phyloP scores from a whole-genome alignment of 2,329 filamentous ascomycete genomes.

The Cadophora sp. region DNA sequence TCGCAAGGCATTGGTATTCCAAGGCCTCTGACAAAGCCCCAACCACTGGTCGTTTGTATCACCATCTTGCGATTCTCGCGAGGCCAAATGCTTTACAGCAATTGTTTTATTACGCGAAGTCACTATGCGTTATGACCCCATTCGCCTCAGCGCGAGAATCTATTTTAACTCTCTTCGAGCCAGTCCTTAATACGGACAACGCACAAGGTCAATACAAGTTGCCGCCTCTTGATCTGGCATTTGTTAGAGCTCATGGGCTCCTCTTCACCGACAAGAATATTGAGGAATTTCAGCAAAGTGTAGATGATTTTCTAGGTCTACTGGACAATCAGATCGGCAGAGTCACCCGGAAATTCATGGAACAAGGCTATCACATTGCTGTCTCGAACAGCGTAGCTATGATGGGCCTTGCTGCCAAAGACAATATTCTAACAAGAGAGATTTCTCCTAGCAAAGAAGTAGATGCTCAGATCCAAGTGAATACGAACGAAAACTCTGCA shows the following conservation, averaged over 20 bases:
- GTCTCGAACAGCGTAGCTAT: conserved; percentile 52
- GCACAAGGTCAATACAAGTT: conserved; percentile 49
- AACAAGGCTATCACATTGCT: conserved; percentile 62
- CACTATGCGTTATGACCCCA: conserved; percentile 62
- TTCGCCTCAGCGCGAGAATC: conserved; percentile 74
- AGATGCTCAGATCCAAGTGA: too few relatives aligned
- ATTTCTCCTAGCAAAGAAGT: not conserved
- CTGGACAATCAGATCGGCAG: conserved; percentile 64
- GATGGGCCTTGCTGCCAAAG: conserved; percentile 41
- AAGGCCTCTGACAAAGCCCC: conserved; percentile 76
- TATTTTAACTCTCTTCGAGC: conserved; percentile 73
- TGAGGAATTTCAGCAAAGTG: conserved; percentile 54
- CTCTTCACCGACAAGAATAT: conserved; percentile 61
- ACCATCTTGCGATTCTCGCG: conserved; percentile 84
- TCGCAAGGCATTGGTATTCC: conserved; percentile 77
- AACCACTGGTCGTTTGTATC: conserved; percentile 79
- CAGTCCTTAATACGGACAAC: conserved; percentile 53
- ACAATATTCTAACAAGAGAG: conserved; percentile 27
- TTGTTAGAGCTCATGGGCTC: conserved; percentile 69
- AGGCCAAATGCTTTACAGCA: conserved; percentile 74
- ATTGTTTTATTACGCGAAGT: conserved; percentile 75
- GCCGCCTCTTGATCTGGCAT: conserved; percentile 60
- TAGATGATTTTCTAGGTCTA: conserved; percentile 55
- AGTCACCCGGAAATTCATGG: conserved; percentile 53
- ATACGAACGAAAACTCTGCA: too few relatives aligned